Conservation (phyloP, 2,329 filamentous ascomycete species). For the Geoglossum cookeanum region DNA sequence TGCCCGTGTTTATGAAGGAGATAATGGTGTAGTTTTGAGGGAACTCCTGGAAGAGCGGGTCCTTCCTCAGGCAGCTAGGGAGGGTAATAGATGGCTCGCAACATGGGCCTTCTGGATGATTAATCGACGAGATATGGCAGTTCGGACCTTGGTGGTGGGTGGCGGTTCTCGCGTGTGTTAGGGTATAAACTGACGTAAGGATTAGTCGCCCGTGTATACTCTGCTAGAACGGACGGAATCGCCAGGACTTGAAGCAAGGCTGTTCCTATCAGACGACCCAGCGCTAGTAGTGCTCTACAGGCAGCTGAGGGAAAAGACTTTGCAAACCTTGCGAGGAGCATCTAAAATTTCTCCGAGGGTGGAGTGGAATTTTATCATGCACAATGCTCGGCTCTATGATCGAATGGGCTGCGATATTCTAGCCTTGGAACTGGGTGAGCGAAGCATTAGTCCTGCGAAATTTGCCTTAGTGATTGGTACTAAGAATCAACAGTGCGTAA, state of each 20-base stretch:
- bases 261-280: slow-evolving; percentile 80
- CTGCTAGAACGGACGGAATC: slow-evolving; percentile 50
- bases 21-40: slow-evolving; percentile 53
- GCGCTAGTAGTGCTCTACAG: slow-evolving; percentile 73
- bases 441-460: slow-evolving; percentile 6
- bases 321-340: slow-evolving; percentile 72
- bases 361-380: slow-evolving; percentile 78
- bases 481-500: slow-evolving; percentile 37
- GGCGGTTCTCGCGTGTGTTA: not conserved
- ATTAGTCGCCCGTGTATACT: slow-evolving; percentile 55
- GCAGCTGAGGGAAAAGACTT: slow-evolving; percentile 60
- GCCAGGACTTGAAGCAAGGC: slow-evolving; percentile 52
- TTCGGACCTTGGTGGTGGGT: slow-evolving; percentile 61
- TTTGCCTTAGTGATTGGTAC: not conserved
- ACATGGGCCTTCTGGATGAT: slow-evolving; percentile 95
- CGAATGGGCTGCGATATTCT: slow-evolving; percentile 88
- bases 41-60: slow-evolving; percentile 64
- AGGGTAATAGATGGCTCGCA: slow-evolving; percentile 83
- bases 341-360: slow-evolving; percentile 58
- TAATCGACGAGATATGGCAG: slow-evolving; percentile 61
- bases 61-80: slow-evolving; percentile 53
- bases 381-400: slow-evolving; percentile 67
- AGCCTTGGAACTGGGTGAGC: slow-evolving; percentile 60
- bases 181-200: slow-evolving; percentile 8
- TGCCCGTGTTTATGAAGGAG: slow-evolving; percentile 72